phyloP scores from a whole-genome alignment of 2,329 filamentous ascomycete species.

The Paraconiothyrium brasiliense region DNA sequence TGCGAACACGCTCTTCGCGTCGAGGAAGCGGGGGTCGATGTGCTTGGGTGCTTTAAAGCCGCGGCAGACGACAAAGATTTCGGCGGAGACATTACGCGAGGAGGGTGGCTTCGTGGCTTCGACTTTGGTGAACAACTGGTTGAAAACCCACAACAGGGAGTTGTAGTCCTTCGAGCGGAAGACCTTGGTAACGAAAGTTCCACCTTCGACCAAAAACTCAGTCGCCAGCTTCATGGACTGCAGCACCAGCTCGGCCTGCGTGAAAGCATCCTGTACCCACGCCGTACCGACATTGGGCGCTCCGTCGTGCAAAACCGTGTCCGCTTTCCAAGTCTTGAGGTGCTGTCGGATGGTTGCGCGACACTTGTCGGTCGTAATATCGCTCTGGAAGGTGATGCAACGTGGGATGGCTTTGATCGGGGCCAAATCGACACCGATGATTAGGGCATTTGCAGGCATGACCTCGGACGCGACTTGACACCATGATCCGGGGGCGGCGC shows the following conservation, averaged over 20 bases:
- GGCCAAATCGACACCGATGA: slow-evolving; percentile 91
- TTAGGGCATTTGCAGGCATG: slow-evolving; percentile 89
- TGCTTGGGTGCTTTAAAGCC: slow-evolving; percentile 95
- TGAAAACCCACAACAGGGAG: slow-evolving; percentile 94
- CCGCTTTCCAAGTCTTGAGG: slow-evolving; percentile 94
- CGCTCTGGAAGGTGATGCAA: slow-evolving; percentile 94
- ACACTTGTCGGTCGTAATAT: slow-evolving; percentile 97
- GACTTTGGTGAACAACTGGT: slow-evolving; percentile 93
- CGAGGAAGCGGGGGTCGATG: slow-evolving; percentile 91
- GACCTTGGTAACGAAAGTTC: slow-evolving; percentile 95
- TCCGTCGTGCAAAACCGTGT: slow-evolving; percentile 95
- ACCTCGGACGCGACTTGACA: slow-evolving; percentile 54
- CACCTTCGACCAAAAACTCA: slow-evolving; percentile 80
- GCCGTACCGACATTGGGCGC: slow-evolving; percentile 97
- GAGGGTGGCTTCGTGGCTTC: slow-evolving; percentile 98
- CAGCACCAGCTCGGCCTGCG: slow-evolving; percentile 90
- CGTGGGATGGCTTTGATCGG: slow-evolving; percentile 96
- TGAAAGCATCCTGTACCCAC: slow-evolving; percentile 98
- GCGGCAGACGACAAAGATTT: slow-evolving; percentile 97
- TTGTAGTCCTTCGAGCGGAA: slow-evolving; percentile 99
- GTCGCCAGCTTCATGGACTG: slow-evolving; percentile 93
- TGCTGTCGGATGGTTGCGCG: slow-evolving; percentile 88
- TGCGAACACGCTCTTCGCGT: slow-evolving; percentile 88
- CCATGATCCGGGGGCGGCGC: slow-evolving; percentile 81
- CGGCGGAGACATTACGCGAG: slow-evolving; percentile 93